A percentile compares a stretch with the other conserved stretches of the same genome.
Evolutionary conservation across 768 basidiomycete species (phyloP).

Genomic region (Saitozyma sp.): DNA sequence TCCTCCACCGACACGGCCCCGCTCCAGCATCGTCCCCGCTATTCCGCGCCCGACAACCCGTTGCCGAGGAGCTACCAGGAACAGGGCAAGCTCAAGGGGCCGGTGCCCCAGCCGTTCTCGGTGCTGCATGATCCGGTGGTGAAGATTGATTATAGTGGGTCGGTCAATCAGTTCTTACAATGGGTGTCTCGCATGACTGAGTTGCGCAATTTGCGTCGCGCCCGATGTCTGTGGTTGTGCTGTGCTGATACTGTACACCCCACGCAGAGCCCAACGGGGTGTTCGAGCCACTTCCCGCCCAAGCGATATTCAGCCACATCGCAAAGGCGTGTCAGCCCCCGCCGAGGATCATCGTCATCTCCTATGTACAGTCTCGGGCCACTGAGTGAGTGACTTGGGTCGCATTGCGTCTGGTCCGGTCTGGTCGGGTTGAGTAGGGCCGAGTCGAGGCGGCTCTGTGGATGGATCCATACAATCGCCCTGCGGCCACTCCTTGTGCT

Average conservation of each 20-base stretch:
- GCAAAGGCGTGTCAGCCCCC: constrained; percentile 42
- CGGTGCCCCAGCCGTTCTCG: constrained; percentile 47
- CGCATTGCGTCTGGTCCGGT: not conserved
- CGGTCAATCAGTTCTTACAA: not conserved
- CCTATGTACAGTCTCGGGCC: constrained; percentile 43
- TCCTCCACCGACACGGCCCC: not conserved
- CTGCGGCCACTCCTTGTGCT: too few species aligned
- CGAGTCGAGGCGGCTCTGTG: too few species aligned
- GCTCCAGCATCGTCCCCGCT: too few species aligned
- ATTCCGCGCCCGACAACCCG: too few species aligned
- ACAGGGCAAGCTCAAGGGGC: constrained; percentile 3
- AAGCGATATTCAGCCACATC: constrained; percentile 47
- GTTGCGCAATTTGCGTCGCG: too few species aligned
- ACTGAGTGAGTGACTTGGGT: constrained; percentile 34
- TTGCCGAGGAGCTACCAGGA: not conserved
- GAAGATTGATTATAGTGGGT: constrained; percentile 51
- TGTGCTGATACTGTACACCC: not conserved
- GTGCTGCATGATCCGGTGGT: constrained; percentile 45
- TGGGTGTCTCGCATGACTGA: not conserved
- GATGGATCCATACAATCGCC: too few species aligned
- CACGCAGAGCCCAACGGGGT: constrained; percentile 41
- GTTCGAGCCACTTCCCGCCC: constrained; percentile 44
- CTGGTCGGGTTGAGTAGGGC: too few species aligned
- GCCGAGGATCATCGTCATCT: constrained; percentile 47
- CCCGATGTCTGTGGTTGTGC: too few species aligned